phyloP scores from a whole-genome alignment of 768 basidiomycete genomes.

The Podaxis rugospora region DNA sequence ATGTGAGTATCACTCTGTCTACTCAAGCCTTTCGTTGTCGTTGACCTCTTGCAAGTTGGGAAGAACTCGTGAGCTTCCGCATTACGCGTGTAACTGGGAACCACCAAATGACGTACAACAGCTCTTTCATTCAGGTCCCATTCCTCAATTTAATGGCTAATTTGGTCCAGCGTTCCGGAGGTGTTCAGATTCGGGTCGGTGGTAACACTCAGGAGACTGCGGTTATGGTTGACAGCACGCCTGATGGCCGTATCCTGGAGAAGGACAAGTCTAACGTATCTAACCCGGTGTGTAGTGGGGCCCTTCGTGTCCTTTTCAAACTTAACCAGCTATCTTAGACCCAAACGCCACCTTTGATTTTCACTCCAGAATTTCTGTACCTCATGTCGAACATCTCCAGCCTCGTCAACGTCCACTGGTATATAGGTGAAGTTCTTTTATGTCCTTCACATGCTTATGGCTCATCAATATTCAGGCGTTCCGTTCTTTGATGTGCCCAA shows the following conservation, averaged over 20 bases:
- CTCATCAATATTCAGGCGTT: conserved; percentile 32
- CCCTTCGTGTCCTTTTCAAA: not conserved
- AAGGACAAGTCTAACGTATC: conserved; percentile 35
- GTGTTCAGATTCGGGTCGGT: conserved; percentile 64
- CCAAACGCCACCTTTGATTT: conserved; percentile 62
- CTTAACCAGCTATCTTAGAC: conserved; percentile 34
- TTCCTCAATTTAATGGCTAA: conserved; percentile 82
- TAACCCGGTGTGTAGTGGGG: conserved; percentile 34
- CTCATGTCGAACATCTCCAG: conserved; percentile 60
- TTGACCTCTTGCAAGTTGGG: conserved; percentile 33
- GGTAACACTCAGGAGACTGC: conserved; percentile 80
- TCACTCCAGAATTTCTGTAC: conserved; percentile 63
- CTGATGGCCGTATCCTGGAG: conserved; percentile 43
- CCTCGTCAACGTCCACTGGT: conserved; percentile 64
- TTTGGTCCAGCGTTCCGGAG: conserved; percentile 59
- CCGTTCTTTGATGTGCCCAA: conserved; percentile 66
- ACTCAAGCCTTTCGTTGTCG: not conserved
- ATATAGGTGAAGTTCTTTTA: not conserved
- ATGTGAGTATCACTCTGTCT: conserved; percentile 30
- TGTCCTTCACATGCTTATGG: not conserved
- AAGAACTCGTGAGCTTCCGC: conserved; percentile 36
- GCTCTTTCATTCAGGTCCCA: conserved; percentile 46
- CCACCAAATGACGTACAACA: conserved; percentile 14
- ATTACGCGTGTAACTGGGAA: conserved; percentile 18
- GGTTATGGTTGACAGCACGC: conserved; percentile 41